Percentiles rank a stretch among this genome's conserved stretches.
phyloP scores from a whole-genome alignment of 2,329 filamentous ascomycete species.

The Aspergillus hiratsukae region DNA sequence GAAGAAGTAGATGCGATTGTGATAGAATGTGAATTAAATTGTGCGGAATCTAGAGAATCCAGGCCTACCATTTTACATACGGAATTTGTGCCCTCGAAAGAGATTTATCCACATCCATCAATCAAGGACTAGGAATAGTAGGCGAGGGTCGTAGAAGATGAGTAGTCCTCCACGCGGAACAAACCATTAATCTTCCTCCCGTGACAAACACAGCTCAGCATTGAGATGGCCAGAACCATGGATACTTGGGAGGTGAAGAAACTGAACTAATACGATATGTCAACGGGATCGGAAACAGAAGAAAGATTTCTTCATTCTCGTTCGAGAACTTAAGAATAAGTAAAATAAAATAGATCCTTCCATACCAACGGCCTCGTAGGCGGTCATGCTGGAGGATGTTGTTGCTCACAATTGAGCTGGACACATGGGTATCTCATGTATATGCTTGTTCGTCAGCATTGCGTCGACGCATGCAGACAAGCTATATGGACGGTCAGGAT shows the following conservation, averaged over 20 bases:
- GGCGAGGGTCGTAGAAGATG: constrained; percentile 24
- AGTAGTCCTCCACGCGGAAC: constrained; percentile 21
- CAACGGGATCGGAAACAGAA: not conserved
- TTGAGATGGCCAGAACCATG: constrained; percentile 37
- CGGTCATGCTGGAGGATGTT: not conserved
- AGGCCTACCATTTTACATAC: not conserved
- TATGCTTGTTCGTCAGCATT: not conserved
- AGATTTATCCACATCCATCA: constrained; percentile 12
- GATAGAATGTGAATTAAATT: not conserved
- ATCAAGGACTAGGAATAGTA: constrained; percentile 15
- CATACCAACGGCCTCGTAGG: not conserved
- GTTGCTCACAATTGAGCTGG: not conserved
- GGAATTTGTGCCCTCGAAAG: constrained; percentile 22
- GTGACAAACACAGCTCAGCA: constrained; percentile 44
- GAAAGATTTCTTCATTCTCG: not conserved
- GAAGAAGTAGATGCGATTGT: constrained; percentile 47
- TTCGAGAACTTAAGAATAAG: not conserved
- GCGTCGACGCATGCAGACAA: not conserved
- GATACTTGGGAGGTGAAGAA: constrained; percentile 37
- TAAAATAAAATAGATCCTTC: not conserved
- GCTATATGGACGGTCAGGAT: not conserved
- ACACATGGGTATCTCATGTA: not conserved
- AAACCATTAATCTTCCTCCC: constrained; percentile 36
- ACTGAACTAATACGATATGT: not conserved
- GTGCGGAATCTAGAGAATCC: not conserved